A percentile compares a stretch with the other conserved stretches of the same genome.
These are phyloP conservation scores for Ophiocordyceps sinensis DNA, from an alignment of 2,329 filamentous ascomycete genomes.

Conservation along the genomic window DNA sequence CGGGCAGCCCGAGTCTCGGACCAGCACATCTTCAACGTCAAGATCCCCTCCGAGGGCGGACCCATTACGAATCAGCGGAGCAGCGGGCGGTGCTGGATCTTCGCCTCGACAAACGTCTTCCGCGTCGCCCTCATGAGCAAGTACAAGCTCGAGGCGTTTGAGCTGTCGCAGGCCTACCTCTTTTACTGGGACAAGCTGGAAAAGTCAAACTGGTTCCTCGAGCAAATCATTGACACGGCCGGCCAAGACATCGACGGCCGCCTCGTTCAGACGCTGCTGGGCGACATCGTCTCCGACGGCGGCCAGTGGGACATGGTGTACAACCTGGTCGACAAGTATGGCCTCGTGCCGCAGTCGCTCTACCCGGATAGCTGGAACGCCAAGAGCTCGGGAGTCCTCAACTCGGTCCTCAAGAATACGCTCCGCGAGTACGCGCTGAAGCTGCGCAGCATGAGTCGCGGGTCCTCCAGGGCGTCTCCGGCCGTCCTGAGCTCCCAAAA, in stretches of 20 bases:
- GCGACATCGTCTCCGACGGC: slow-evolving; percentile 59
- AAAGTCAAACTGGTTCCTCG: slow-evolving; percentile 80
- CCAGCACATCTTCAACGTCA: slow-evolving; percentile 70
- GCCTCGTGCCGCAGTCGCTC: slow-evolving; percentile 66
- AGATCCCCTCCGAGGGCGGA: slow-evolving; percentile 65
- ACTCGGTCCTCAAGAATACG: slow-evolving; percentile 66
- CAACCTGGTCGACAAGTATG: slow-evolving; percentile 77
- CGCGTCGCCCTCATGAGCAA: slow-evolving; percentile 78
- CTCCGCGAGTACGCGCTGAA: slow-evolving; percentile 71
- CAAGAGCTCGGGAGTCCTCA: slow-evolving; percentile 53
- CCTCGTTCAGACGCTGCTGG: slow-evolving; percentile 55
- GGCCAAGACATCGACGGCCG: slow-evolving; percentile 56
- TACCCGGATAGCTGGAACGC: slow-evolving; percentile 79
- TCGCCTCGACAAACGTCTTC: slow-evolving; percentile 84
- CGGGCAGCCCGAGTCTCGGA: slow-evolving; percentile 49
- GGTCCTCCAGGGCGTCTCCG: slow-evolving; percentile 12
- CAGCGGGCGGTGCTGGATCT: slow-evolving; percentile 82
- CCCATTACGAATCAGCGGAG: slow-evolving; percentile 76
- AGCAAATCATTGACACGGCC: slow-evolving; percentile 65
- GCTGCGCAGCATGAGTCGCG: slow-evolving; percentile 42
- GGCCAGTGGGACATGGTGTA: slow-evolving; percentile 90
- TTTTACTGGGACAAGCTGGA: slow-evolving; percentile 95
- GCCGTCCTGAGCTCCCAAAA: slow-evolving; percentile 39
- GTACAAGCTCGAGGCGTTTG: slow-evolving; percentile 62
- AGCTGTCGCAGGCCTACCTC: slow-evolving; percentile 76